Conservation (phyloP, 2,329 filamentous ascomycete genomes). For the Myriosclerotinia curreyana region DNA sequence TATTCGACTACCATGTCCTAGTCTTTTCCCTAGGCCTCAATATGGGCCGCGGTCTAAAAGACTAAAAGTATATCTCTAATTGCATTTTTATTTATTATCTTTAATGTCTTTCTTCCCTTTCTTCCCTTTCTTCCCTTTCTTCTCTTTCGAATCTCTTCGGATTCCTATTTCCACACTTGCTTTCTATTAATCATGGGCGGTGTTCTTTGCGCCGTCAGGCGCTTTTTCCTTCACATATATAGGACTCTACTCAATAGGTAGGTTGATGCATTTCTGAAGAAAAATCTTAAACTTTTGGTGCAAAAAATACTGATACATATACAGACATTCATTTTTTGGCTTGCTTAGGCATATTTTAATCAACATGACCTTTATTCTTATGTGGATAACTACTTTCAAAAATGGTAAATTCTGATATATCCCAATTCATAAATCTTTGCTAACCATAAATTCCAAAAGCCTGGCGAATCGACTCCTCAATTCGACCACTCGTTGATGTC, state of each 20-base stretch:
- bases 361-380: constrained; percentile 35
- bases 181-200: constrained; percentile 22
- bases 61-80: constrained; percentile 1
- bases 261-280: background rate
- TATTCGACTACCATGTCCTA: background rate
- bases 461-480: constrained; percentile 34
- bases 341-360: constrained; percentile 35
- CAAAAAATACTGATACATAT: constrained; percentile 3
- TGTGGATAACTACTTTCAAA: constrained; percentile 38
- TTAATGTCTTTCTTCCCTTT: background rate
- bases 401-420: constrained; percentile 29
- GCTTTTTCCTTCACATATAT: constrained; percentile 34
- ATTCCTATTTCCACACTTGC: constrained; percentile 1
- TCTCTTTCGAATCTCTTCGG: constrained; percentile 3
- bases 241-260: constrained; percentile 34
- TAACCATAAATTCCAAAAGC: constrained; percentile 23
- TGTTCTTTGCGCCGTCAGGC: constrained; percentile 26
- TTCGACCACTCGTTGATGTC: constrained; percentile 33
- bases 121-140: background rate
- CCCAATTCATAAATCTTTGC: background rate
- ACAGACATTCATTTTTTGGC: constrained; percentile 35
- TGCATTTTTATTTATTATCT: constrained; percentile 5
- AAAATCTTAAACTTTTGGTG: background rate
- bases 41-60: background rate
- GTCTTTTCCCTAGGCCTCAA: constrained; percentile 1